Base-by-base conservation (phyloP, 768 basidiomycete species). In the Aureoboletus auriporus region DNA sequence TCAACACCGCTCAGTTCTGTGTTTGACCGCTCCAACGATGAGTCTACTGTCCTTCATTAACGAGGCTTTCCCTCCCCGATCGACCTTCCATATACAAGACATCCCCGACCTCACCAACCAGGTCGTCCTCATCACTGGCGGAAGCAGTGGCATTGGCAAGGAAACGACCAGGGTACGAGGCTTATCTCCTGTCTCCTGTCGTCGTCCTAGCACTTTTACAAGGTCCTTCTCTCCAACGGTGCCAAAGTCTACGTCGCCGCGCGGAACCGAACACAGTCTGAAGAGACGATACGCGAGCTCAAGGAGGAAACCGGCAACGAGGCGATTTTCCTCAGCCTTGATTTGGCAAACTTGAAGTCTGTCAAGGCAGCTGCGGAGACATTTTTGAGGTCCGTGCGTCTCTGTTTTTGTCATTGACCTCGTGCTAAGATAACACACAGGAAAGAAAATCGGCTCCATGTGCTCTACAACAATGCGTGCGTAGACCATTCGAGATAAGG, bases 381-480 rank as follows among this genome's bases (percentile, higher is more conserved):
- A 29, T 75, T 69, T 39, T 29, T 42, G 37, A 51, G 57, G 63
- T 62, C 13, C 16, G 55, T 45, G 27, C 34, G 8, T 5, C 16
- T 14, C 30, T 50, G 9, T 20, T 1, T 11, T 4, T 9, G 10
- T 29, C 35, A 11, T 10, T 11, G 12, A 3, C 31, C 5, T 6
- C 17, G 7, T 17, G 34, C 16, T 17, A 11, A 28, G 5, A 6
- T 14, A 33, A 8, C 39, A n/a, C 39, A 14, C 37, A 76, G 72
- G 31, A 73, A 72, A 50, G 78, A 81, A 52, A 65, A 51, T 2
- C 61, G 67, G 46, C 61, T 82, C 12, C 67, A 81, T 44, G 66
- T 76, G 5, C 62, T 82, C 8, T 72, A 75, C 61, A 78, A 79
- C 49, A 79, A 75, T 38, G 78, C 69, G 76, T 78, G 42, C 44